Evolutionary conservation across 2,329 filamentous ascomycete species (phyloP).

Genomic region (Hymenotorrendiella dingleyae): DNA sequence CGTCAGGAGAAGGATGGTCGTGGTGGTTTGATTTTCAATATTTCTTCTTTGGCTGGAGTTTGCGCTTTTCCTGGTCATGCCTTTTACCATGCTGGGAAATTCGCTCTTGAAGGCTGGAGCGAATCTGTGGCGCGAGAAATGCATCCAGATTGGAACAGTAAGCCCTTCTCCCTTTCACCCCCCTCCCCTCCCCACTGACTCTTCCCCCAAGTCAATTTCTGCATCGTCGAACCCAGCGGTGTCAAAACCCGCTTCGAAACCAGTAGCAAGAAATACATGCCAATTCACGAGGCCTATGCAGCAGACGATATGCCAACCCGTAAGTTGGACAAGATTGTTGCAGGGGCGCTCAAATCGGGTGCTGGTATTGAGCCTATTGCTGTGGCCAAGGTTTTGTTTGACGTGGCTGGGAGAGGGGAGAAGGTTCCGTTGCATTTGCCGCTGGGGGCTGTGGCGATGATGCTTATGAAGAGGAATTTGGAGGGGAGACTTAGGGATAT

Average conservation of each 20-base stretch:
- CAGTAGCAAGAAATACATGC: constrained; percentile 29
- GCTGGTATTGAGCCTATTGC: constrained; percentile 19
- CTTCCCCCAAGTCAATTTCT: constrained; percentile 36
- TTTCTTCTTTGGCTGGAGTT: constrained; percentile 36
- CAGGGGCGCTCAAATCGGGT: constrained; percentile 16
- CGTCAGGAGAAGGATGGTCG: constrained; percentile 30
- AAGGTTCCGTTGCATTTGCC: constrained; percentile 24
- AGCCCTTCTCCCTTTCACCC: constrained; percentile 16
- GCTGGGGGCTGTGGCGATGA: constrained; percentile 19
- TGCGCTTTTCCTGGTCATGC: constrained; percentile 33
- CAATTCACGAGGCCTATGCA: constrained; percentile 23
- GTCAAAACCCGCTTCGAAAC: constrained; percentile 37
- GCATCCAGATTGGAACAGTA: constrained; percentile 33
- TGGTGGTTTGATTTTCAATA: constrained; percentile 36
- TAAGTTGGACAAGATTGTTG: constrained; percentile 20
- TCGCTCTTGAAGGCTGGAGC: constrained; percentile 36
- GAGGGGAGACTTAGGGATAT: constrained; percentile 14
- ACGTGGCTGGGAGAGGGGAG: constrained; percentile 18
- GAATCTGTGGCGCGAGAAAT: constrained; percentile 34
- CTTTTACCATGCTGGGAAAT: constrained; percentile 37
- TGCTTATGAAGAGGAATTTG: constrained; percentile 21
- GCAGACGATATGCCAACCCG: constrained; percentile 31
- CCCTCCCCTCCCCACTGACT: constrained; percentile 34
- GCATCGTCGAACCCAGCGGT: constrained; percentile 36
- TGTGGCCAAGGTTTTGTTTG: constrained; percentile 20